phyloP scores from a whole-genome alignment of 2,329 filamentous ascomycete genomes.

The Pseudomassariella vexata region DNA sequence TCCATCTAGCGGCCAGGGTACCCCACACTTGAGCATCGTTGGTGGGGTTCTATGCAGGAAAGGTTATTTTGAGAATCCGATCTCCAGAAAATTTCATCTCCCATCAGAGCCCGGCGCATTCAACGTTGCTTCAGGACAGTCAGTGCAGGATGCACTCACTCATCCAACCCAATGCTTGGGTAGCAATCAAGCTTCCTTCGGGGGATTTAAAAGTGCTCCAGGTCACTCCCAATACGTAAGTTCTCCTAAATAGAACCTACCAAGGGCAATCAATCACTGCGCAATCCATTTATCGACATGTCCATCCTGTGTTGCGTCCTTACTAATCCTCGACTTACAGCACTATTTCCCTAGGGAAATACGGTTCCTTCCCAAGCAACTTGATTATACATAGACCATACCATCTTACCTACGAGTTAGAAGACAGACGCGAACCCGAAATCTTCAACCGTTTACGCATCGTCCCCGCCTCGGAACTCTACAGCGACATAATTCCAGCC shows the following conservation, averaged over 20 bases:
- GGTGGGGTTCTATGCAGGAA: conserved; percentile 3
- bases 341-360: conserved; percentile 84
- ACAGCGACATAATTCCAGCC: conserved; percentile 66
- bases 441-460: conserved; percentile 67
- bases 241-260: conserved; percentile 7
- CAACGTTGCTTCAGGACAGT: too few species aligned
- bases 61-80: conserved; percentile 3
- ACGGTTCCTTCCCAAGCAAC: conserved; percentile 84
- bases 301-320: too few species aligned
- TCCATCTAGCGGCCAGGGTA: too few species aligned
- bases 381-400: conserved; percentile 87
- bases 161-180: conserved; percentile 55
- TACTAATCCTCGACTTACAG: conserved; percentile 36
- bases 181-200: conserved; percentile 53
- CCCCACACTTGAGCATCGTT: conserved; percentile 1
- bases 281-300: too few species aligned
- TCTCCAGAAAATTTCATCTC: too few species aligned
- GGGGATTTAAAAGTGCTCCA: conserved; percentile 53
- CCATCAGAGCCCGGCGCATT: too few species aligned
- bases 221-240: conserved; percentile 55
- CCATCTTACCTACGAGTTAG: conserved; percentile 84
- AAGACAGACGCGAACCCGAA: conserved; percentile 62
- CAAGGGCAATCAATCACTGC: not conserved
- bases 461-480: conserved; percentile 74
- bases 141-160: conserved; percentile 31